phyloP scores from a whole-genome alignment of 257 asterid species.

The Forsythia suspensa region DNA sequence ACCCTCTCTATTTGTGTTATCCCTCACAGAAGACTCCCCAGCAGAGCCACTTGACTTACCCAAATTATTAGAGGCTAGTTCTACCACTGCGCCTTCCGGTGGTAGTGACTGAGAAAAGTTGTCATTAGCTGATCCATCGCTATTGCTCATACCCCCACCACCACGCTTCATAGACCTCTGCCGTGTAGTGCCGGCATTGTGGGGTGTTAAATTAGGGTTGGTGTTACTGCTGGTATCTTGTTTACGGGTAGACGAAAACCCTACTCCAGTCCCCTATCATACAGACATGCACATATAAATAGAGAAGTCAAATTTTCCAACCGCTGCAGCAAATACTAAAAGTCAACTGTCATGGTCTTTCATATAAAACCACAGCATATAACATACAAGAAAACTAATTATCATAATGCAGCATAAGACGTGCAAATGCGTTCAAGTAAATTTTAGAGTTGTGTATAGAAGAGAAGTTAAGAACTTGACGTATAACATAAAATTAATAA shows the following conservation, averaged over 20 bases:
- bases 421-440: not conserved
- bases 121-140: constrained; percentile 33
- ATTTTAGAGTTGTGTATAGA: not conserved
- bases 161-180: constrained; percentile 55
- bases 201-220: constrained; percentile 37
- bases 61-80: constrained; percentile 26
- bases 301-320: constrained; percentile 1
- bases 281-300: constrained; percentile 1
- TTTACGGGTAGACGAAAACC: constrained; percentile 40
- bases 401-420: not conserved
- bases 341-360: not conserved
- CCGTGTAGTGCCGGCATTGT: constrained; percentile 43
- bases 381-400: not conserved
- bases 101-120: constrained; percentile 40
- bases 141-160: constrained; percentile 43
- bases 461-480: not conserved
- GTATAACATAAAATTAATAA: not conserved
- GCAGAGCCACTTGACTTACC: constrained; percentile 34
- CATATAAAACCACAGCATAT: not conserved
- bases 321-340: not conserved
- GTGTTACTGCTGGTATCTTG: constrained; percentile 36
- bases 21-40: constrained; percentile 45
- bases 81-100: constrained; percentile 34
- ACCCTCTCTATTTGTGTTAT: constrained; percentile 41
- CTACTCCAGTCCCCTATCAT: constrained; percentile 37